phyloP scores from a whole-genome alignment of 2,329 filamentous ascomycete genomes.

The Claviceps capensis region DNA sequence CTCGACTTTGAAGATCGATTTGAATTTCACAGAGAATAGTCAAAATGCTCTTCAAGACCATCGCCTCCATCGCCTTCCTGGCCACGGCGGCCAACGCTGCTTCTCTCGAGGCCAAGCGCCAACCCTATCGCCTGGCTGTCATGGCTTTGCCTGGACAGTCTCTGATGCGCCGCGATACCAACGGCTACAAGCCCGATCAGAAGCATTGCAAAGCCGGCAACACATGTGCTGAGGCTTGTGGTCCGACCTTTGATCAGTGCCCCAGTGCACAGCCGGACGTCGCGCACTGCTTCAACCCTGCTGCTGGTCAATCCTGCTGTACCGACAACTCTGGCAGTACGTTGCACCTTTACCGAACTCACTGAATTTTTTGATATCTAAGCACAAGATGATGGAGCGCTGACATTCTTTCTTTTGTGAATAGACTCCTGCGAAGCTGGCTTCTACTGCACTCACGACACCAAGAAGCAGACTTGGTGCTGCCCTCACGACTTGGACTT shows the following conservation, averaged over 20 bases:
- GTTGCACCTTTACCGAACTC: constrained; percentile 12
- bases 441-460: constrained; percentile 49
- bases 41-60: constrained; percentile 24
- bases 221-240: constrained; percentile 43
- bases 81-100: constrained; percentile 20
- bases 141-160: constrained; percentile 26
- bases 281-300: constrained; percentile 45
- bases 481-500: constrained; percentile 44
- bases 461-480: constrained; percentile 39
- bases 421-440: constrained; percentile 45
- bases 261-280: constrained; percentile 28
- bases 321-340: constrained; percentile 41
- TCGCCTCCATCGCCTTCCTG: constrained; percentile 17
- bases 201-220: constrained; percentile 33
- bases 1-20: too few species aligned
- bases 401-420: background rate
- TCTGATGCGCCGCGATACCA: constrained; percentile 28
- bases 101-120: constrained; percentile 11
- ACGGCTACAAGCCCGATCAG: constrained; percentile 36
- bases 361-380: too few species aligned
- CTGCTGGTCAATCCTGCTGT: constrained; percentile 41
- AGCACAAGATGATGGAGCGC: background rate
- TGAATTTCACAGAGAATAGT: background rate
- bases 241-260: constrained; percentile 35
- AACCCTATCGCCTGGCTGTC: constrained; percentile 25